These are phyloP conservation scores for Zoysia pacifica DNA, from an alignment of 176 grass and related monocot species.

Conservation along the genomic window DNA sequence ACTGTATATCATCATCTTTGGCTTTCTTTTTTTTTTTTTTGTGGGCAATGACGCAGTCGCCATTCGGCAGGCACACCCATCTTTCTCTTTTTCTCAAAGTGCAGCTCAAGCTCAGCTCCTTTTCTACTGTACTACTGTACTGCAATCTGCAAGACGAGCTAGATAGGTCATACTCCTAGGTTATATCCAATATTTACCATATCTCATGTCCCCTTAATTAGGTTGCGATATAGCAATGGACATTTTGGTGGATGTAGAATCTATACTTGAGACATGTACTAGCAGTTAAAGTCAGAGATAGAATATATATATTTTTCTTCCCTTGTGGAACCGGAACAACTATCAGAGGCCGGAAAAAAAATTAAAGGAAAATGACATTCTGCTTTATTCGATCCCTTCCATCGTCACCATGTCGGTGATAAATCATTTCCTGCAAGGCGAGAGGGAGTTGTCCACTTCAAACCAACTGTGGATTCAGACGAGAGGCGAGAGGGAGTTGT, in stretches of 20 bases:
- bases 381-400: constrained; percentile 29
- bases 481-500: constrained; percentile 43
- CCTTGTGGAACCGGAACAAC: constrained; percentile 28
- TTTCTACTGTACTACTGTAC: not conserved
- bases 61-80: constrained; percentile 4
- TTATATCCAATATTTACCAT: not conserved
- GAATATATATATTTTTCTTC: constrained; percentile 9
- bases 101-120: not conserved
- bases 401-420: constrained; percentile 23
- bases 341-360: not conserved
- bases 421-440: not conserved
- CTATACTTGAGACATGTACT: constrained; percentile 21
- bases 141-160: not conserved
- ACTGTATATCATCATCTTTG: not conserved
- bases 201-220: not conserved
- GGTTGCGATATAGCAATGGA: not conserved
- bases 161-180: not conserved
- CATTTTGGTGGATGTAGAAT: constrained; percentile 30
- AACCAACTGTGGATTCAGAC: constrained; percentile 27
- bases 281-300: constrained; percentile 23
- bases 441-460: not conserved
- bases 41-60: constrained; percentile 41
- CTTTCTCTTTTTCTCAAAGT: not conserved
- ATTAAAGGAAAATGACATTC: not conserved
- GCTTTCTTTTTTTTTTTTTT: not conserved